These are phyloP conservation scores for Ophiostoma montium DNA, from an alignment of 2,329 filamentous ascomycete species.

Conservation along the genomic window DNA sequence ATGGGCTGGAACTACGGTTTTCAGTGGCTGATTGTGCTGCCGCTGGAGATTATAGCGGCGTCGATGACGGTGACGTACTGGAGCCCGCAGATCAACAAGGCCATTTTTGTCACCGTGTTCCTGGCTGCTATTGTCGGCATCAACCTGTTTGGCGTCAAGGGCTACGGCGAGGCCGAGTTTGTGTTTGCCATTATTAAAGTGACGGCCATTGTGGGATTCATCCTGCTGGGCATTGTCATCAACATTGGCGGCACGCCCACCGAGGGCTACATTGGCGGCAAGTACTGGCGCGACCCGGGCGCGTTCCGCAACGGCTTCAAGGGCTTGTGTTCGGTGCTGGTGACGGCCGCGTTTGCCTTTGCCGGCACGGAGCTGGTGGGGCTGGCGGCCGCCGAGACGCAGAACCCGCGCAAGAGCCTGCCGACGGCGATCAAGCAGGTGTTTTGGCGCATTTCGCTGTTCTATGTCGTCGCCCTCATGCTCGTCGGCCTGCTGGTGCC, in stretches of 20 bases:
- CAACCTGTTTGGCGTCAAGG: slow-evolving; percentile 78
- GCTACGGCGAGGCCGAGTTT: slow-evolving; percentile 84
- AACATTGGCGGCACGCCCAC: slow-evolving; percentile 67
- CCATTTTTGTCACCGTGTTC: slow-evolving; percentile 74
- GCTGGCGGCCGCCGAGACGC: slow-evolving; percentile 62
- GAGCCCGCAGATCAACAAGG: slow-evolving; percentile 48
- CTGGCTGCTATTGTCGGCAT: slow-evolving; percentile 61
- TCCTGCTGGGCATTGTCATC: slow-evolving; percentile 74
- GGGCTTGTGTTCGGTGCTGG: slow-evolving; percentile 65
- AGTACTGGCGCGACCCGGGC: slow-evolving; percentile 66
- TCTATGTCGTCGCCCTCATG: slow-evolving; percentile 73
- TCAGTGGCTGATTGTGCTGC: slow-evolving; percentile 74
- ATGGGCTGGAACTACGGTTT: slow-evolving; percentile 94
- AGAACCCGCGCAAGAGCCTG: slow-evolving; percentile 66
- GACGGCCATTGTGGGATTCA: slow-evolving; percentile 73
- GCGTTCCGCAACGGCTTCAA: slow-evolving; percentile 76
- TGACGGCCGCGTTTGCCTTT: slow-evolving; percentile 64
- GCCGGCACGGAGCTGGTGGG: slow-evolving; percentile 64
- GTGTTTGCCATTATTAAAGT: slow-evolving; percentile 79
- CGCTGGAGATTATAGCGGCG: slow-evolving; percentile 76
- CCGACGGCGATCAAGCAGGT: slow-evolving; percentile 85
- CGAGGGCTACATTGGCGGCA: slow-evolving; percentile 65
- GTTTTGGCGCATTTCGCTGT: slow-evolving; percentile 85
- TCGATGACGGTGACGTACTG: slow-evolving; percentile 76
- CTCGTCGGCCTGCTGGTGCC: slow-evolving; percentile 74